Evolutionary conservation across 768 basidiomycete genomes (phyloP).

Genomic region (Auricularia heimuer): DNA sequence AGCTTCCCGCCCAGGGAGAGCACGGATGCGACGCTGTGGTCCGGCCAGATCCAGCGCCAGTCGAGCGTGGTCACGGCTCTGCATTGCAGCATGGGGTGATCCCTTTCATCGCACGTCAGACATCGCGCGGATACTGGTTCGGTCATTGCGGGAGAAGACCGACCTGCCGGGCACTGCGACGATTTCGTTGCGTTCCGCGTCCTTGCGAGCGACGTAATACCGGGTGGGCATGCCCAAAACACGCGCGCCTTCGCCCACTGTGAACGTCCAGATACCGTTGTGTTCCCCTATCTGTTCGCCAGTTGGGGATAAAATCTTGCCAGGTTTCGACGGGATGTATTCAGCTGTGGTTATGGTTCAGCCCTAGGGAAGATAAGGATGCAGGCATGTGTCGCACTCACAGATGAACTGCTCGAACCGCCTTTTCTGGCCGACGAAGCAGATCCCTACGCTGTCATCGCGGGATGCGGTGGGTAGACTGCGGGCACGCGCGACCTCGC

Average conservation of each 20-base stretch:
- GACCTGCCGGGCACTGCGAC: conserved; percentile 68
- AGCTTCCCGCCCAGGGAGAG: not conserved
- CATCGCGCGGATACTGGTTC: not conserved
- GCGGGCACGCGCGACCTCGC: conserved; percentile 54
- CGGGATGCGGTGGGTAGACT: conserved; percentile 63
- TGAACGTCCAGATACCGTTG: conserved; percentile 72
- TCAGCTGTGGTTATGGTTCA: conserved; percentile 38
- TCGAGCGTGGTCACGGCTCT: conserved; percentile 26
- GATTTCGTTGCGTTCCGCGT: conserved; percentile 51
- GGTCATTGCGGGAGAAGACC: conserved; percentile 12
- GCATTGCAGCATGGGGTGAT: conserved; percentile 48
- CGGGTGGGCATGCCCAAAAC: conserved; percentile 49
- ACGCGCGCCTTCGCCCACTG: conserved; percentile 73
- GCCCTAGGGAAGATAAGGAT: not conserved
- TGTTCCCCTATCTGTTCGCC: conserved; percentile 53
- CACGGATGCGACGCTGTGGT: not conserved
- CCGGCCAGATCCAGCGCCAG: conserved; percentile 56
- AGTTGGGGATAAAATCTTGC: conserved; percentile 52
- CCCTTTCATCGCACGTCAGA: conserved; percentile 25
- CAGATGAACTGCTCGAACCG: conserved; percentile 67
- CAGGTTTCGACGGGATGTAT: conserved; percentile 63
- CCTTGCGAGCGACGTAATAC: conserved; percentile 70
- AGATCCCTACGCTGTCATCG: conserved; percentile 87
- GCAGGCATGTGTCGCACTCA: conserved; percentile 21
- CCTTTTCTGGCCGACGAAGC: conserved; percentile 80